Percentiles rank a stretch among this genome's conserved stretches.
Evolutionary conservation across 2,329 filamentous ascomycete species (phyloP).

Genomic region (Coccinonectria pachysandricola): DNA sequence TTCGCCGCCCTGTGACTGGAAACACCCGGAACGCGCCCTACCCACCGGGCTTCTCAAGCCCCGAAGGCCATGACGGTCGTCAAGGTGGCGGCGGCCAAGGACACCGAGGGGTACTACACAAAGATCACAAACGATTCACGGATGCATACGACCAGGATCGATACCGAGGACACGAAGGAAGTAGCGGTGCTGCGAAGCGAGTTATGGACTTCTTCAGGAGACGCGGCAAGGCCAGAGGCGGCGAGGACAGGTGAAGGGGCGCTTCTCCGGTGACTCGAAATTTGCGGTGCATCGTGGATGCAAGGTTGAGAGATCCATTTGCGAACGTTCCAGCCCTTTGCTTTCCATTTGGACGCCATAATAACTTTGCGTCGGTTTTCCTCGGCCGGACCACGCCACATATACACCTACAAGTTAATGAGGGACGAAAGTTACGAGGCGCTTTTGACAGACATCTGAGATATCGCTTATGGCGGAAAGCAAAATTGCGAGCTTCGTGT

Average conservation of each 20-base stretch:
- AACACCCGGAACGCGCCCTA: conserved; percentile 30
- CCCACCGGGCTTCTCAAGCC: conserved; percentile 31
- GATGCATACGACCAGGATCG: conserved; percentile 77
- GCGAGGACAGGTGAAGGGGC: conserved; percentile 38
- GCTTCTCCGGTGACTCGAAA: conserved; percentile 12
- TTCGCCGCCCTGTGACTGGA: conserved; percentile 30
- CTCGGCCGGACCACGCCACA: conserved; percentile 13
- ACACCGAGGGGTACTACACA: conserved; percentile 57
- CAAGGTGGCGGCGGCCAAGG: conserved; percentile 27
- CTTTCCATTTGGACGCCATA: conserved; percentile 17
- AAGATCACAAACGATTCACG: conserved; percentile 77
- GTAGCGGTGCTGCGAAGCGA: conserved; percentile 75
- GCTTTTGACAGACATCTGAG: too few species aligned
- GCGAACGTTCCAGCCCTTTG: conserved; percentile 10
- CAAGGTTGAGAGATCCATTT: conserved; percentile 14
- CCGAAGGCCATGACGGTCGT: conserved; percentile 32
- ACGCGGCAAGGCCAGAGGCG: conserved; percentile 64
- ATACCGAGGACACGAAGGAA: conserved; percentile 61
- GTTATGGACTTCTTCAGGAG: conserved; percentile 98
- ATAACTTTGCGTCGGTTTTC: conserved; percentile 16
- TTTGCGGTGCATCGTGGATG: conserved; percentile 14
- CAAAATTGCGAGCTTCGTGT: too few species aligned
- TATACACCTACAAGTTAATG: conserved; percentile 17
- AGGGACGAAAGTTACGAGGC: conserved; percentile 15
- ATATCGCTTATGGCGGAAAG: too few species aligned